Evolutionary conservation across 306 rosid species (phyloP).

Genomic region (Dalbergia oliveri): DNA sequence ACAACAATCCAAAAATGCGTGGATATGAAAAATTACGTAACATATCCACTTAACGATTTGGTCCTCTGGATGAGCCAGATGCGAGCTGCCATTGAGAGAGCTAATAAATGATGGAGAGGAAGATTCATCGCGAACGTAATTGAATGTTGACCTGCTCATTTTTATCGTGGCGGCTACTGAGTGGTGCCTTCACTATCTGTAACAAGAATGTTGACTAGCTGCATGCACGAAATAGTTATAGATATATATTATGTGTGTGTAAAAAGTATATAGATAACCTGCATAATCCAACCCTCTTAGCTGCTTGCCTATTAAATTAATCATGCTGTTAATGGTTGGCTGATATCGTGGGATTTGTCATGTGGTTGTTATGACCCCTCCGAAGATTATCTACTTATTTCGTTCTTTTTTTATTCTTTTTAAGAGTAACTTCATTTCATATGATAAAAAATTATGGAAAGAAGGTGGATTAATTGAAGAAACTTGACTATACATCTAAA

Average conservation of each 20-base stretch:
- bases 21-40: neutral
- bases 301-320: neutral
- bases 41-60: neutral
- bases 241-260: neutral
- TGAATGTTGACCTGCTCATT: neutral
- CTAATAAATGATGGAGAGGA: neutral
- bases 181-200: neutral
- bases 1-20: neutral
- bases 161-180: neutral
- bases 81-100: neutral
- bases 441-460: no score
- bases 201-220: neutral
- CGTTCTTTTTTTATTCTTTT: neutral
- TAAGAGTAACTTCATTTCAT: no score
- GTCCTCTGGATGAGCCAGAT: neutral
- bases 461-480: neutral
- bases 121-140: neutral
- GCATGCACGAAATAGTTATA: neutral
- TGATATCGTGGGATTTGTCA: slow-evolving; percentile 4
- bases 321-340: neutral
- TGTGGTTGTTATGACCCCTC: neutral
- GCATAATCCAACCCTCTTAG: neutral
- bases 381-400: neutral
- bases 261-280: neutral
- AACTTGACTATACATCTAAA: neutral